Base-by-base conservation (phyloP, 164 flowering plant genomes). In the Aristolochia contorta region DNA sequence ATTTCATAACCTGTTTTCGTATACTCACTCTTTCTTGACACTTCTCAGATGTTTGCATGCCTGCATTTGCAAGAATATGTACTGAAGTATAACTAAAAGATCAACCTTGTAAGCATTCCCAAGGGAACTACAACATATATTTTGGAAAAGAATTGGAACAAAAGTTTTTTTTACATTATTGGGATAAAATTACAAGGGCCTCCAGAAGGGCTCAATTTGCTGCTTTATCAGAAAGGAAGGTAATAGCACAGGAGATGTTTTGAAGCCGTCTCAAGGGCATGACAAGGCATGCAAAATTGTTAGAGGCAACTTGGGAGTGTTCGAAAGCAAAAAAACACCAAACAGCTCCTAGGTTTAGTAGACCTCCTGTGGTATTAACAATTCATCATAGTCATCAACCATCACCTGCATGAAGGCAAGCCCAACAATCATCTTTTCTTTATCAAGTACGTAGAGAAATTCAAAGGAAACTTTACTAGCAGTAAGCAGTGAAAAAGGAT, bases 371-470 rank as follows among this genome's bases (percentile, higher is more conserved):
- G 93, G 93, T 64, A 84, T 71, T 37, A 64, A 14, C 74, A 86
- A 69, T 68, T 78, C 84, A 23, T 56, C 79, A 48, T 72, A 86
- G 63, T 86, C 93, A 59, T 77, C 86, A 6, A 81, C 82, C 27
- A 48, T 50, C 48, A 78, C 87, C 93, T 85, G 77, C 52, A 51
- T 16, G 18, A 37, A 67, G 56, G 1, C 43, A 49, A 53, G 32
- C 33, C 58, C 27, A 43, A 60, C 45, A 50, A 16, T 64, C 53
- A 16, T 22, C 25, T 14, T 1, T 45, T 5, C 30, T 16, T 6
- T 3, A 37, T 37, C 43, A 37, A 37, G 43, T 1, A 37, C 43
- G 43, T 37, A 19, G 16, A 5, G 30, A 5, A 27, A 27, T 27
- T 5, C 2, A 27, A 27, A 27, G 30, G 30, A 27, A 27, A 2